A percentile compares a stretch with the other conserved stretches of the same genome.
These are phyloP conservation scores for Camillea tinctor DNA, from an alignment of 2,329 filamentous ascomycete species.

Conservation along the genomic window DNA sequence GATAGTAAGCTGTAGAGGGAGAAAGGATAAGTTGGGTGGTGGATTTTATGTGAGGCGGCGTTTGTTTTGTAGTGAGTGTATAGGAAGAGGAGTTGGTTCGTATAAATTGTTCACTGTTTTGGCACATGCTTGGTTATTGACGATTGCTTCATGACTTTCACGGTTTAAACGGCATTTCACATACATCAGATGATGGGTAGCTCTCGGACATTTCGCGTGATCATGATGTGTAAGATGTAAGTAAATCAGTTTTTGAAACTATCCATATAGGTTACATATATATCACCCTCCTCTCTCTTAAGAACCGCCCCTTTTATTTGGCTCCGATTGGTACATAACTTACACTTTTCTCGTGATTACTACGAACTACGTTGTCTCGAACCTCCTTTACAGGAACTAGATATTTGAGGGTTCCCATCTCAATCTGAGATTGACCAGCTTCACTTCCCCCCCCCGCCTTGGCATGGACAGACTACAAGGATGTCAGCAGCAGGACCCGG, in stretches of 20 bases:
- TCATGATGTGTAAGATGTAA: no score
- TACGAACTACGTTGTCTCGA: no score
- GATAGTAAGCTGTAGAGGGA: constrained; percentile 54
- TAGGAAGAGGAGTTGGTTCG: not conserved
- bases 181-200: not conserved
- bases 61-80: no score
- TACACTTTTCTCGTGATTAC: no score
- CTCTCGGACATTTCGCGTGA: not conserved
- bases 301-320: no score
- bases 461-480: not conserved
- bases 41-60: not conserved
- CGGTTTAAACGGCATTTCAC: not conserved
- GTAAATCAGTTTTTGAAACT: no score
- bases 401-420: not conserved
- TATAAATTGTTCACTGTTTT: not conserved
- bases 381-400: not conserved
- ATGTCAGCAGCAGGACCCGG: not conserved
- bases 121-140: not conserved
- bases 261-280: no score
- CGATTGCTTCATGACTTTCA: not conserved
- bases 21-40: not conserved
- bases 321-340: no score
- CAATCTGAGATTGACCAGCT: not conserved
- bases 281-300: no score
- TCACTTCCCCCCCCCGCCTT: not conserved